phyloP scores from a whole-genome alignment of 345 rosid genomes.

The Schrenkiella parvula region DNA sequence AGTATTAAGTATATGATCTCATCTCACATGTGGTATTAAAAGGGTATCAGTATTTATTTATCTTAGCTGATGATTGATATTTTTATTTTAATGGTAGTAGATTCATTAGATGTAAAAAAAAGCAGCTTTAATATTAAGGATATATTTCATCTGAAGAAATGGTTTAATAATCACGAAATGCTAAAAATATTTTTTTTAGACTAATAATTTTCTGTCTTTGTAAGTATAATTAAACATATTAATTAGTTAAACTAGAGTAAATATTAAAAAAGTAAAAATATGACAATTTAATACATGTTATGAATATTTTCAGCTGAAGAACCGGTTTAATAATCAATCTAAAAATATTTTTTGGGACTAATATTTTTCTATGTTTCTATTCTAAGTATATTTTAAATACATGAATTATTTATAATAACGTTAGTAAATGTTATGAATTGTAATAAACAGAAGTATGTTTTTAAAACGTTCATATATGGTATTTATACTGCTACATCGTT shows the following conservation, averaged over 20 bases:
- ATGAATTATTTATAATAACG: too few relatives aligned
- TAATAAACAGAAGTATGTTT: not conserved
- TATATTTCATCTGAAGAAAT: not conserved
- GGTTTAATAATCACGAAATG: not conserved
- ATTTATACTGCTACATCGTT: not conserved
- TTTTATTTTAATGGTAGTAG: not conserved
- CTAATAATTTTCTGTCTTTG: not conserved
- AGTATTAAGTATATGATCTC: slow-evolving; percentile 1
- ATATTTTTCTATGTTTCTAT: too few relatives aligned
- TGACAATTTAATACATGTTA: not conserved
- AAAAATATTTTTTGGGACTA: too few relatives aligned
- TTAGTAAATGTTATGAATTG: not conserved
- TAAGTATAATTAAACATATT: not conserved
- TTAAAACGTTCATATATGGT: not conserved
- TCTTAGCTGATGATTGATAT: not conserved
- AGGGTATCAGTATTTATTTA: not conserved
- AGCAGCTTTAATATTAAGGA: too few relatives aligned
- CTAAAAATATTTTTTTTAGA: not conserved
- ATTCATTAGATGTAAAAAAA: not conserved
- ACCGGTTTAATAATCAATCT: too few relatives aligned
- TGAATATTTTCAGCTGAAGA: not conserved
- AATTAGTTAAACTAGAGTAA: not conserved
- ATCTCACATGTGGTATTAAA: not conserved
- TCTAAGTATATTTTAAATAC: too few relatives aligned
- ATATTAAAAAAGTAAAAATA: not conserved